phyloP scores from a whole-genome alignment of 148 eudicot species.

The Chenopodium formosanum region DNA sequence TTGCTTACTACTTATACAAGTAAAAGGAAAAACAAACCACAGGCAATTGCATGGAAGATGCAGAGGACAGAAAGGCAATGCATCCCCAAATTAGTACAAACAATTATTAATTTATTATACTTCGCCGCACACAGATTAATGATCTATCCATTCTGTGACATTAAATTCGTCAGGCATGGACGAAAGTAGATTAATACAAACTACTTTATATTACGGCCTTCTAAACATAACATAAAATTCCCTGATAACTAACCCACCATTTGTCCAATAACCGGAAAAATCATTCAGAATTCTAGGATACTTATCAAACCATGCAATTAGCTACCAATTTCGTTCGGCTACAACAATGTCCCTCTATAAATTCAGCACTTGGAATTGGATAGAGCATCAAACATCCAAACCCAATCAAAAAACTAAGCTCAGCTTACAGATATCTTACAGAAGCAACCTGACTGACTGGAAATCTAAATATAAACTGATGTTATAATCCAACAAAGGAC shows the following conservation, averaged over 20 bases:
- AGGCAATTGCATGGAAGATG: background rate
- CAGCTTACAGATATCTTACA: no score
- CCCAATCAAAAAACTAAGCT: background rate
- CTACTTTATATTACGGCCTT: background rate
- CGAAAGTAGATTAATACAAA: no score
- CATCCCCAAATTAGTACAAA: background rate
- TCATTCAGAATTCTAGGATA: background rate
- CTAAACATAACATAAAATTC: background rate
- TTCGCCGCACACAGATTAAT: background rate
- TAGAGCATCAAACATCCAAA: background rate
- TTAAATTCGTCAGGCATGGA: background rate
- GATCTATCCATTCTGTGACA: background rate
- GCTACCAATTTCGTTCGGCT: background rate
- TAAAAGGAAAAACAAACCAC: background rate
- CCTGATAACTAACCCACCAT: background rate
- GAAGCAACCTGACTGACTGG: background rate
- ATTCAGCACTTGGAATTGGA: background rate
- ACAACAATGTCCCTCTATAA: background rate
- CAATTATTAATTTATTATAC: no score
- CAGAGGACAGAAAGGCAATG: background rate
- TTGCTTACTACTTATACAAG: no score
- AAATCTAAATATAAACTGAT: no score
- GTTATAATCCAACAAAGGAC: no score
- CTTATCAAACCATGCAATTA: background rate
- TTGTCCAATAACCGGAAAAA: background rate